Base-by-base conservation (phyloP, 2,329 filamentous ascomycete species). In the Rhinocladiella similis region DNA sequence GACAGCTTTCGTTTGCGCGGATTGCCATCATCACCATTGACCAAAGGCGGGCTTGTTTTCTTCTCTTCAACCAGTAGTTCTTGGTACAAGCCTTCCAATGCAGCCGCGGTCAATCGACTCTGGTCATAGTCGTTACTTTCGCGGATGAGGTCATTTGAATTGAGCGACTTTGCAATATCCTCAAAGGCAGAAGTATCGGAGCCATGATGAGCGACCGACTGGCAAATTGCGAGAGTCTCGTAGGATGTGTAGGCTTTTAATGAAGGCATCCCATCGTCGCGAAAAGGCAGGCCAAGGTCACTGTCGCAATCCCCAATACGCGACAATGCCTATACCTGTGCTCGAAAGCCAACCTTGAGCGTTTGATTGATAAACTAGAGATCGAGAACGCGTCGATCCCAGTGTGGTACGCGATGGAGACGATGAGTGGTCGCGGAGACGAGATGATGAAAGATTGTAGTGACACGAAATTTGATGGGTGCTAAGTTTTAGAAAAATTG, bases 151-250 rank as follows among this genome's bases (percentile, higher is more conserved):
- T 83, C 78, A 70, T 95, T 91, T 68, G 80, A 85, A 73, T 83
- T 87, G 61, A 97, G 83, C 57, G 87, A 76, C 63, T 88, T 82
- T 56, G 91, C 91, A 61, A 94, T 89, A 65, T 80, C 81, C 67
- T 77, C 76, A 75, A 95, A 94, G 70, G 83, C 84, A 60, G 79
- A 72, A 50, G 84, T 77, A 63, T 85, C 82, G 63, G 85, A 77
- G 69, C 88, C 88, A 72, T 89, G 81, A 65, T 79, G 78, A 64
- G 85, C 81, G 63, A 95, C 81, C 59, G 87, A 87, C 75, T 93
- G 90, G 76, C 94, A 93, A 68, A 96, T 82, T 64, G 94, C 83
- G 60, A 95, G 82, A 69, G 87, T 89, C 81, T 96, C 91, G 78
- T 95, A 88, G 66, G 87, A 84, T 70, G 90, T 93, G 75, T 94